Evolutionary conservation across 768 basidiomycete species (phyloP).

Genomic region (Trametes punicea): DNA sequence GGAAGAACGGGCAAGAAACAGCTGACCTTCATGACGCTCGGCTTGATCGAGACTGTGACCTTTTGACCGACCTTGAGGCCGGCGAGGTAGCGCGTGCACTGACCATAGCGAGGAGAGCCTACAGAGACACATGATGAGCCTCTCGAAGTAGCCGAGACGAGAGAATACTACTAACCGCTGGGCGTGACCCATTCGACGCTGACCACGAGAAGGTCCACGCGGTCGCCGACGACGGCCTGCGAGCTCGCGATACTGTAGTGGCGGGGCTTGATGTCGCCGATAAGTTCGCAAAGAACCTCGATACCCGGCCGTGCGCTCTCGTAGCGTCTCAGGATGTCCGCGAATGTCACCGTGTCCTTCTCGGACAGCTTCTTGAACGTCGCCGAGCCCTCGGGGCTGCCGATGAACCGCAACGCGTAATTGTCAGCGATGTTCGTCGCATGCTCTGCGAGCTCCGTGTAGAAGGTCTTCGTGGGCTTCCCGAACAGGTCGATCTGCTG

Average conservation of each 20-base stretch:
- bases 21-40: conserved; percentile 96
- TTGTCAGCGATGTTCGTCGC: conserved; percentile 69
- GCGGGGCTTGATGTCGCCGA: conserved; percentile 94
- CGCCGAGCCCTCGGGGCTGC: conserved; percentile 83
- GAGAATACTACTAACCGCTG: conserved; percentile 51
- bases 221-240: conserved; percentile 91
- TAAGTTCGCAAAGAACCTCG: conserved; percentile 80
- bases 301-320: conserved; percentile 77
- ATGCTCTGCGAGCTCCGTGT: conserved; percentile 76
- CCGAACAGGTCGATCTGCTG: conserved; percentile 98
- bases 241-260: conserved; percentile 98
- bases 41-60: conserved; percentile 96
- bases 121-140: background rate
- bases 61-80: conserved; percentile 81
- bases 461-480: conserved; percentile 94
- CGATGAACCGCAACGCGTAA: conserved; percentile 86
- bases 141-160: background rate
- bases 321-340: conserved; percentile 77
- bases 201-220: conserved; percentile 92
- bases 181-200: conserved; percentile 94
- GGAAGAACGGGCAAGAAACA: background rate
- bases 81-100: conserved; percentile 94
- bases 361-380: conserved; percentile 96
- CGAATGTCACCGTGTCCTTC: conserved; percentile 92
- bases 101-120: conserved; percentile 83